Conservation (phyloP, 75 land plant species). For the Azolla pinnata region DNA sequence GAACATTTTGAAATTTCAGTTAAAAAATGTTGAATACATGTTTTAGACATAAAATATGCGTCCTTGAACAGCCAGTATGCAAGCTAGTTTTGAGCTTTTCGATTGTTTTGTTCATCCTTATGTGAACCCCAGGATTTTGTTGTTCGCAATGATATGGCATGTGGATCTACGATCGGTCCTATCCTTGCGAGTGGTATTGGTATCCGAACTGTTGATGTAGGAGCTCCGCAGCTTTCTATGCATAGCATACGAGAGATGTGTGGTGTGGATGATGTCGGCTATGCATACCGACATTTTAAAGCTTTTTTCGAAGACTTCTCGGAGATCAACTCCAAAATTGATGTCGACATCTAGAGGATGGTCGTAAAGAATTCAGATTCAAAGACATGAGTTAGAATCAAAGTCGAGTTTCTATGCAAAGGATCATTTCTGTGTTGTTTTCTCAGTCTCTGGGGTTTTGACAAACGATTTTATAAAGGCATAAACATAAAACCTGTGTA, state of each 20-base stretch:
- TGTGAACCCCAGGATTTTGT: constrained; percentile 72
- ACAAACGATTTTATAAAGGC: no score
- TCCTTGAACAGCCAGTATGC: no score
- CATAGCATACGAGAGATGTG: constrained; percentile 99
- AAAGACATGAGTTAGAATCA: no score
- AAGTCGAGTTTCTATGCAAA: no score
- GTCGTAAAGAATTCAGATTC: no score
- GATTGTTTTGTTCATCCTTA: background rate
- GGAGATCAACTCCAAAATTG: constrained; percentile 48
- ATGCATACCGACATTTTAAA: constrained; percentile 85
- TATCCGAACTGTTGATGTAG: constrained; percentile 94
- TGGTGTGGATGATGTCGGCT: constrained; percentile 80
- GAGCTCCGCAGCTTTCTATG: constrained; percentile 96
- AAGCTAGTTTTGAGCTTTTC: constrained; percentile 5
- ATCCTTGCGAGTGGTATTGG: constrained; percentile 97
- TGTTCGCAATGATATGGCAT: constrained; percentile 93
- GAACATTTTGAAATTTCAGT: no score
- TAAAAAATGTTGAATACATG: no score
- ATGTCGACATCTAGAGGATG: constrained; percentile 45
- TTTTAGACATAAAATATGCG: no score
- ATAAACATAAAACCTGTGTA: no score
- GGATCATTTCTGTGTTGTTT: no score
- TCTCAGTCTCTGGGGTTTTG: no score
- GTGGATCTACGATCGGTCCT: constrained; percentile 98
- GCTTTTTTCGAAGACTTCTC: constrained; percentile 78